Percentiles rank a stretch among this genome's conserved stretches.
Conservation (phyloP, 495 filamentous ascomycete genomes). For the Aspergillus baeticus region DNA sequence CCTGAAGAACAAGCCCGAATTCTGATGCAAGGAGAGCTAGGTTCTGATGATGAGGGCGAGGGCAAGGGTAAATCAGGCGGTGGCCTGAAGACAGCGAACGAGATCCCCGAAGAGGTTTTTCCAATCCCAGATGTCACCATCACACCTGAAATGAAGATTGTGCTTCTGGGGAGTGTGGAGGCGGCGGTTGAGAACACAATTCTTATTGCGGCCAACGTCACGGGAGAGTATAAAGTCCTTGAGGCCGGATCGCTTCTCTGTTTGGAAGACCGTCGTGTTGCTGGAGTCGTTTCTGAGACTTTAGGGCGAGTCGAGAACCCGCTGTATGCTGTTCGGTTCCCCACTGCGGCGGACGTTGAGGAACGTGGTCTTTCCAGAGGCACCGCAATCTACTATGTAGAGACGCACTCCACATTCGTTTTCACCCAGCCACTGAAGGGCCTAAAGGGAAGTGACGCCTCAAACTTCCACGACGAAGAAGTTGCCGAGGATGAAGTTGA, state of each 20-base stretch:
- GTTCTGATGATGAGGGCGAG: conserved; percentile 68
- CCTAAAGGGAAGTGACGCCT: conserved; percentile 85
- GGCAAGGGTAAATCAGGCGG: conserved; percentile 45
- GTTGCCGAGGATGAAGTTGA: conserved; percentile 81
- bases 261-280: conserved; percentile 66
- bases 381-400: conserved; percentile 74
- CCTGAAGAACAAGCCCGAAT: conserved; percentile 76
- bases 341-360: conserved; percentile 60
- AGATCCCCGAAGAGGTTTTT: conserved; percentile 63
- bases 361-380: conserved; percentile 62
- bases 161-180: conserved; percentile 69
- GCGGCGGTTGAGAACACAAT: conserved; percentile 71
- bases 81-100: conserved; percentile 69
- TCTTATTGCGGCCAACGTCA: conserved; percentile 74
- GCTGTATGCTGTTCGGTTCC: conserved; percentile 73
- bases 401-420: conserved; percentile 70
- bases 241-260: conserved; percentile 82
- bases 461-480: conserved; percentile 92
- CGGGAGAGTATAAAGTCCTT: conserved; percentile 79
- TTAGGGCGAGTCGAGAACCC: conserved; percentile 81
- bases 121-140: conserved; percentile 73
- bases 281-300: conserved; percentile 79
- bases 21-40: conserved; percentile 72
- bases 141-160: conserved; percentile 71
- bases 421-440: conserved; percentile 78